Conservation (phyloP, 2,329 filamentous ascomycete species). For the Colletotrichum chrysophilum region DNA sequence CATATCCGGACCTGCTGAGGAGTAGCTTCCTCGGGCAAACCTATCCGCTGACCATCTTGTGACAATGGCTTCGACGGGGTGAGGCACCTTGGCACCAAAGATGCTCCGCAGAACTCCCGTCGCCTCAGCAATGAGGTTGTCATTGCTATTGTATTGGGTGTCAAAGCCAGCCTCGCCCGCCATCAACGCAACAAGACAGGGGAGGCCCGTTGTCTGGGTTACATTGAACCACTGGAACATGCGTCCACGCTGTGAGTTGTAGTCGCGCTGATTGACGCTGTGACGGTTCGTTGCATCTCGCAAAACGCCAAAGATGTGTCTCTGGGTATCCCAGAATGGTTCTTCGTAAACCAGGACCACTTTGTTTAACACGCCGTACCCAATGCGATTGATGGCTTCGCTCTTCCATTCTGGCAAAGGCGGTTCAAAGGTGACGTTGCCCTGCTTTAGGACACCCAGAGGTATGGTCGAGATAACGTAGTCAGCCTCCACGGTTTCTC, state of each 20-base stretch:
- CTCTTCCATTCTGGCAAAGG: slow-evolving; percentile 87
- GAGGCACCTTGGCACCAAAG: slow-evolving; percentile 74
- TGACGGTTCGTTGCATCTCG: slow-evolving; percentile 72
- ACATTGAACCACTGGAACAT: slow-evolving; percentile 99
- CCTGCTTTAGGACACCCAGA: slow-evolving; percentile 88
- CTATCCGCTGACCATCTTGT: slow-evolving; percentile 92
- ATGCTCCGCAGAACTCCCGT: slow-evolving; percentile 78
- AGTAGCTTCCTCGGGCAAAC: slow-evolving; percentile 95
- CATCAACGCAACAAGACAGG: slow-evolving; percentile 90
- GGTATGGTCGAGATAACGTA: slow-evolving; percentile 90
- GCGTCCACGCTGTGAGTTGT: slow-evolving; percentile 79
- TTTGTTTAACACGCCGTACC: slow-evolving; percentile 95
- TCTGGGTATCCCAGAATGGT: slow-evolving; percentile 87
- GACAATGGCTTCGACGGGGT: slow-evolving; percentile 84
- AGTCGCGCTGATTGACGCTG: slow-evolving; percentile 81
- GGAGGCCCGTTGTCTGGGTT: slow-evolving; percentile 85
- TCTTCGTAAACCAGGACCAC: slow-evolving; percentile 88
- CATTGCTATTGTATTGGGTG: slow-evolving; percentile 78
- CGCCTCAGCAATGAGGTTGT: slow-evolving; percentile 80
- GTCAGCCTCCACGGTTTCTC: slow-evolving; percentile 80
- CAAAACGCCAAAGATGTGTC: slow-evolving; percentile 93
- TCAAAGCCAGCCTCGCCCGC: slow-evolving; percentile 92
- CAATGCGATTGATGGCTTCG: slow-evolving; percentile 80
- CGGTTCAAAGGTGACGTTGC: slow-evolving; percentile 83
- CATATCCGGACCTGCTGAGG: slow-evolving; percentile 86